Conservation (phyloP, 2,329 filamentous ascomycete species). For the Epichloe glyceriae region DNA sequence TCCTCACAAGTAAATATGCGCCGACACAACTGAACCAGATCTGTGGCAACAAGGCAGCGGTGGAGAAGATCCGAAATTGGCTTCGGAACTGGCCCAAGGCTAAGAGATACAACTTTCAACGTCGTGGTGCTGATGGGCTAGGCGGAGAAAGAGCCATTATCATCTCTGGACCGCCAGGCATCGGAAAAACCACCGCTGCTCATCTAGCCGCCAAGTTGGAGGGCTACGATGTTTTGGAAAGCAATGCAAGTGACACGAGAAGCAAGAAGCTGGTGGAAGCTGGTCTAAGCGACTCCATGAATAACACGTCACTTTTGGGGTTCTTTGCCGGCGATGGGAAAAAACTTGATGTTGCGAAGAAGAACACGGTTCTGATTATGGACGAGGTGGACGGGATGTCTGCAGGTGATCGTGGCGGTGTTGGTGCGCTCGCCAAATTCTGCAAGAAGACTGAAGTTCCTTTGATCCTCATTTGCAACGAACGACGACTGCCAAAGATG, state of each 20-base stretch:
- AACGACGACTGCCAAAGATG: conserved; percentile 89
- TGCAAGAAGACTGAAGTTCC: conserved; percentile 93
- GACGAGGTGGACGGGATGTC: conserved; percentile 99
- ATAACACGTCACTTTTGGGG: conserved; percentile 83
- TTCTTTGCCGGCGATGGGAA: conserved; percentile 81
- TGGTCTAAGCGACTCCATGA: conserved; percentile 78
- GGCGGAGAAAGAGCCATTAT: conserved; percentile 82
- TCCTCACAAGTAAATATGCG: conserved; percentile 95
- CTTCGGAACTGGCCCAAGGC: conserved; percentile 68
- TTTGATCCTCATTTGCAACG: conserved; percentile 96
- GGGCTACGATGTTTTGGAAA: conserved; percentile 87
- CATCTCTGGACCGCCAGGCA: conserved; percentile 87
- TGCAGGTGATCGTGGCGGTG: conserved; percentile 86
- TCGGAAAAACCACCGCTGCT: conserved; percentile 94
- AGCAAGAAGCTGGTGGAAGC: conserved; percentile 93
- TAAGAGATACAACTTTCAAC: conserved; percentile 69
- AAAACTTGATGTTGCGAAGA: conserved; percentile 66
- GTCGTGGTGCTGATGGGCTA: conserved; percentile 70
- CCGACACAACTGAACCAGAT: conserved; percentile 76
- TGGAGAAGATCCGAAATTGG: conserved; percentile 86
- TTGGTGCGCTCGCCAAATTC: conserved; percentile 83
- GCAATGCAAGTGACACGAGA: conserved; percentile 86
- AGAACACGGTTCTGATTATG: conserved; percentile 95
- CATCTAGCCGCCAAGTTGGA: conserved; percentile 88
- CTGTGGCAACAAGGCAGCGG: conserved; percentile 82